Percentiles rank a stretch among this genome's conserved stretches.
These are phyloP conservation scores for Mucor mucedo DNA, from an alignment of 371 early-diverging fungal species.

Conservation along the genomic window DNA sequence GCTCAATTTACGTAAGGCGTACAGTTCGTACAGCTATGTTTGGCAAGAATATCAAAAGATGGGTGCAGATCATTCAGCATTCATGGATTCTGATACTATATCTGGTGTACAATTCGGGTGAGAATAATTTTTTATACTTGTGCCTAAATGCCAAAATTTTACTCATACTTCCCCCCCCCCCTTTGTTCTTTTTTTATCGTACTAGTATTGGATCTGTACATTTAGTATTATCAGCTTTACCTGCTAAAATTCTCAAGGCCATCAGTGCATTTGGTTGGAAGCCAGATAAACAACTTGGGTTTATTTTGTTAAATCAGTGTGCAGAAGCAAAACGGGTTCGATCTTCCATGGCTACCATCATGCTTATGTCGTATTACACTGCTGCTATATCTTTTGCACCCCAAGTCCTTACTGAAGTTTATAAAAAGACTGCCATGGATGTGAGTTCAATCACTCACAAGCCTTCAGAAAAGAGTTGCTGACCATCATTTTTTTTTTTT, in stretches of 20 bases:
- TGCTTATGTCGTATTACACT: constrained; percentile 51
- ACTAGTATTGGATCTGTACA: constrained; percentile 65
- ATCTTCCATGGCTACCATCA: constrained; percentile 62
- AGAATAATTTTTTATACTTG: background rate
- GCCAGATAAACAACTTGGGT: constrained; percentile 62
- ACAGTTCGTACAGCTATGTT: constrained; percentile 48
- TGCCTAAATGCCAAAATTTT: background rate
- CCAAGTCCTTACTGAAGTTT: constrained; percentile 39
- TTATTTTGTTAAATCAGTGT: constrained; percentile 58
- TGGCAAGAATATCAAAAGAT: constrained; percentile 55
- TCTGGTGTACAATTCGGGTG: constrained; percentile 59
- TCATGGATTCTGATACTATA: constrained; percentile 52
- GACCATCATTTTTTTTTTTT: constrained; percentile 28
- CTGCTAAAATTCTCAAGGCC: constrained; percentile 61
- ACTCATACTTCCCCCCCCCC: background rate
- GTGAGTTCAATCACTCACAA: constrained; percentile 13
- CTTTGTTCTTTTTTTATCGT: background rate
- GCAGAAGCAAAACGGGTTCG: constrained; percentile 58
- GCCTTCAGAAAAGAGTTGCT: background rate
- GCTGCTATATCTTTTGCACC: constrained; percentile 48
- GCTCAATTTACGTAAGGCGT: constrained; percentile 49
- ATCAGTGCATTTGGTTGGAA: constrained; percentile 63
- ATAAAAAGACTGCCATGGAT: constrained; percentile 55
- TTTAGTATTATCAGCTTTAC: constrained; percentile 62
- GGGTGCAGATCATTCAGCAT: constrained; percentile 39